Percentiles rank a stretch among this genome's conserved stretches.
Conservation (phyloP, 228 moss, liverwort and hornwort genomes). For the Sphagnum fallax region DNA sequence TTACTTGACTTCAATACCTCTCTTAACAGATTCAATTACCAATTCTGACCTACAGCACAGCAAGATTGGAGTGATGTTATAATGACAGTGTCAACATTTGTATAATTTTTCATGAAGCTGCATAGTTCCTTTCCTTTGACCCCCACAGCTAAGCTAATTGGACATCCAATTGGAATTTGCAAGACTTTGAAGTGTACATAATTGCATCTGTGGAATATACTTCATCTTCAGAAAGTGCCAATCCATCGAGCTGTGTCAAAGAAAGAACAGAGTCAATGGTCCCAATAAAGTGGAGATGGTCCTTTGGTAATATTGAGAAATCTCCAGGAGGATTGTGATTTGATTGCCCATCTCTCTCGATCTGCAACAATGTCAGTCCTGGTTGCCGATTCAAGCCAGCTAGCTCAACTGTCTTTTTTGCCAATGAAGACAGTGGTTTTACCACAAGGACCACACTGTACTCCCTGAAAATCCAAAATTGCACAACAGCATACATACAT, state of each 20-base stretch:
- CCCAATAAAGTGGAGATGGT: slow-evolving; percentile 66
- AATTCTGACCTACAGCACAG: no score
- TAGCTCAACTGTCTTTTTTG: slow-evolving; percentile 55
- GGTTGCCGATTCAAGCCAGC: slow-evolving; percentile 61
- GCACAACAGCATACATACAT: not conserved
- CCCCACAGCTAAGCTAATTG: no score
- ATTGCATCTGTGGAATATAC: slow-evolving; percentile 5
- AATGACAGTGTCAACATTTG: no score
- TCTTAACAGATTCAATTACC: no score
- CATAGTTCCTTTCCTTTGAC: no score
- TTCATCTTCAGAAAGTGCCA: slow-evolving; percentile 64
- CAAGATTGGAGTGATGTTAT: no score
- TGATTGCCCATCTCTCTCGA: slow-evolving; percentile 39
- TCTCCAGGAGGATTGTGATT: slow-evolving; percentile 22
- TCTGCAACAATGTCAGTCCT: slow-evolving; percentile 50
- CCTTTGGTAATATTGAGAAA: slow-evolving; percentile 60
- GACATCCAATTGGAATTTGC: no score
- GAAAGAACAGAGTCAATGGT: slow-evolving; percentile 71
- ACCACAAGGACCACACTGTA: slow-evolving; percentile 70
- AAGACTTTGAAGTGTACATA: no score
- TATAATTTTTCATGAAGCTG: no score
- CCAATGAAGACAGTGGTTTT: slow-evolving; percentile 55
- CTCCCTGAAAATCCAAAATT: slow-evolving; percentile 31
- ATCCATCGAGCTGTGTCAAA: slow-evolving; percentile 55
- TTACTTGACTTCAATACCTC: slow-evolving; percentile 7